Base-by-base conservation (phyloP, 2,329 filamentous ascomycete species). In the Arthrobotrys musiformis region DNA sequence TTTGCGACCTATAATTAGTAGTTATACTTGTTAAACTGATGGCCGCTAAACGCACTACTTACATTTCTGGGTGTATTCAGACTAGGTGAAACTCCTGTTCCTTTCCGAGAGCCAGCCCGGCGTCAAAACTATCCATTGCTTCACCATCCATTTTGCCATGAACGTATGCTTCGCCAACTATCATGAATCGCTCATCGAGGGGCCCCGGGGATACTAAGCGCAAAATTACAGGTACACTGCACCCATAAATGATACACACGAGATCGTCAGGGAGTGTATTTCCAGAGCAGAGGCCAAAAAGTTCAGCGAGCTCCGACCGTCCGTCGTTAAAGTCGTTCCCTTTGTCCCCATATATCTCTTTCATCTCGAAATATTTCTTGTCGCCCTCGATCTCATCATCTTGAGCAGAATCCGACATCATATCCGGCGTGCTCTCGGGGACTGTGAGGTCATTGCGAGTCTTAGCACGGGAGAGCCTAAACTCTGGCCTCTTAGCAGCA, bases 131-230 rank as follows among this genome's bases (percentile, higher is more conserved):
- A 19, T 54, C 63, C n/a, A 70, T 56, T 8, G 80, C 79, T 35
- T 79, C 80, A 7, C 79, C 79, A n/a, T 80, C 79, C 80, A 81
- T 81, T 73, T 79, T 79, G 1, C 79, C 79, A 15, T 81, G 79
- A 19, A 81, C 60, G 35, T 81, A 81, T n/a, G 74, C 62, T 35
- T 81, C 79, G 11, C 79, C 79, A 1, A 77, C 26, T 17, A 81
- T 64, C 2, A 69, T 13, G 46, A 77, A 79, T 35, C 15, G 52
- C 5, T 30, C 8, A 1, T 54, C 11, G 15, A 19, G 13, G 13
- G 63, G 15, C 2, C 30, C 42, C 5, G 63, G 24, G 33, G 35
- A 17, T 3, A 44, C 28, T 22, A 17, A 7, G 0, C 77, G 52
- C 2, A 81, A 75, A 0, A 81, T 69, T 4, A 81, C 80, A 0